Percentiles rank a stretch among this genome's conserved stretches.
These are phyloP conservation scores for Corymbia citriodora DNA, from an alignment of 441 rosid species.

Conservation along the genomic window DNA sequence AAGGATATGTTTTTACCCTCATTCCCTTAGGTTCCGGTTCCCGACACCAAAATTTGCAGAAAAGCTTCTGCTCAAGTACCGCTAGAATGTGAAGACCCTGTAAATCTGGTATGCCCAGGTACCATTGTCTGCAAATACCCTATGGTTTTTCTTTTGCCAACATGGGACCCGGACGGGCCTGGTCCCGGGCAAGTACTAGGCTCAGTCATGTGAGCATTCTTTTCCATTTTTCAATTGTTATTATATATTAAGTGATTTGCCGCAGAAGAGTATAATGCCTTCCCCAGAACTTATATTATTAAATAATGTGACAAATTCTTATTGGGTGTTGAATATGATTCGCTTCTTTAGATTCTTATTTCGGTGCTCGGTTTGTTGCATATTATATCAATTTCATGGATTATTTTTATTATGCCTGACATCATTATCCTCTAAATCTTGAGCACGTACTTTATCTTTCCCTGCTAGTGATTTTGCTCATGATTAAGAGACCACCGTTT, in stretches of 20 bases:
- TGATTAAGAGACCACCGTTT: not conserved
- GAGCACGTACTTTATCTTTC: not conserved
- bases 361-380: not conserved
- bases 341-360: not conserved
- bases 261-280: not conserved
- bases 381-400: not conserved
- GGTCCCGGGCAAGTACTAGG: not conserved
- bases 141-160: not conserved
- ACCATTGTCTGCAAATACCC: not conserved
- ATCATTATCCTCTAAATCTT: not conserved
- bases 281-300: not conserved
- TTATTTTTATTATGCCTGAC: not conserved
- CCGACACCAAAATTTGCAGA: not conserved
- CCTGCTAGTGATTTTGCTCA: not conserved
- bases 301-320: not conserved
- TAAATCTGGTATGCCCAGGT: not conserved
- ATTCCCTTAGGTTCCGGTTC: not conserved
- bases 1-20: not conserved
- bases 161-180: not conserved
- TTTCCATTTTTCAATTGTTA: not conserved
- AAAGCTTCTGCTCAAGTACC: not conserved
- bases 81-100: not conserved
- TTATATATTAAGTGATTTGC: not conserved
- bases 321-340: not conserved
- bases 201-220: not conserved